These are phyloP conservation scores for Discostella pseudostelligera DNA, from an alignment of 108 stramenopile species.

Conservation along the genomic window DNA sequence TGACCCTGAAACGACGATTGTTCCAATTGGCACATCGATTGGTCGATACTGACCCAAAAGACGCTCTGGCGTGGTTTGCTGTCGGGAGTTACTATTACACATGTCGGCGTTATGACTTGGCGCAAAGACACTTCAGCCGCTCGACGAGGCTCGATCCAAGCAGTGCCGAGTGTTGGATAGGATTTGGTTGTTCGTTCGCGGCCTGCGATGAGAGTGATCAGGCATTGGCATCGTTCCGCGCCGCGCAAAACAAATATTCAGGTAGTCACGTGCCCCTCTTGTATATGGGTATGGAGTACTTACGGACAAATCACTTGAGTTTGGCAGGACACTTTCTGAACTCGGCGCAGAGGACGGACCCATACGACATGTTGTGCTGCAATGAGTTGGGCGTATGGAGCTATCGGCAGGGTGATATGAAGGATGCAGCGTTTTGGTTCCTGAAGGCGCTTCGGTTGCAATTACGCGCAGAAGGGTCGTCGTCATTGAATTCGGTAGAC, in stretches of 20 bases:
- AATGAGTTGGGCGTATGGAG: conserved; percentile 94
- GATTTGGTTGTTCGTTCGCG: conserved; percentile 92
- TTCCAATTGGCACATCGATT: conserved; percentile 92
- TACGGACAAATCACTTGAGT: conserved; percentile 92
- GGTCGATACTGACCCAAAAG: conserved; percentile 85
- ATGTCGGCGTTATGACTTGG: conserved; percentile 84
- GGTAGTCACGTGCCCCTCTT: conserved; percentile 83
- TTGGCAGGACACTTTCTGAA: conserved; percentile 89
- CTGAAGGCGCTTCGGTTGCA: conserved; percentile 56
- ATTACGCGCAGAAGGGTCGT: conserved; percentile 20
- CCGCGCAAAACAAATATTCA: conserved; percentile 85
- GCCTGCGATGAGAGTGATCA: conserved; percentile 95
- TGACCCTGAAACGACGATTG: conserved; percentile 80
- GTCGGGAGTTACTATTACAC: conserved; percentile 93
- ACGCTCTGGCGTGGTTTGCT: conserved; percentile 88
- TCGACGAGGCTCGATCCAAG: conserved; percentile 82
- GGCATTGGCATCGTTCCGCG: conserved; percentile 92
- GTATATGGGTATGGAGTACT: conserved; percentile 97
- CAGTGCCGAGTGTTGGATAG: conserved; percentile 92
- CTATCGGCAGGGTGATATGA: conserved; percentile 56
- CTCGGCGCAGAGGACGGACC: conserved; percentile 63
- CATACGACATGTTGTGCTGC: conserved; percentile 75
- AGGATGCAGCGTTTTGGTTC: conserved; percentile 75
- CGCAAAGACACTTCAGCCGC: conserved; percentile 91
- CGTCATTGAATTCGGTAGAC: conserved; percentile 29